Evolutionary conservation across 805 yeast genomes (phyloP).

Genomic region (Nakazawaea pomicola): DNA sequence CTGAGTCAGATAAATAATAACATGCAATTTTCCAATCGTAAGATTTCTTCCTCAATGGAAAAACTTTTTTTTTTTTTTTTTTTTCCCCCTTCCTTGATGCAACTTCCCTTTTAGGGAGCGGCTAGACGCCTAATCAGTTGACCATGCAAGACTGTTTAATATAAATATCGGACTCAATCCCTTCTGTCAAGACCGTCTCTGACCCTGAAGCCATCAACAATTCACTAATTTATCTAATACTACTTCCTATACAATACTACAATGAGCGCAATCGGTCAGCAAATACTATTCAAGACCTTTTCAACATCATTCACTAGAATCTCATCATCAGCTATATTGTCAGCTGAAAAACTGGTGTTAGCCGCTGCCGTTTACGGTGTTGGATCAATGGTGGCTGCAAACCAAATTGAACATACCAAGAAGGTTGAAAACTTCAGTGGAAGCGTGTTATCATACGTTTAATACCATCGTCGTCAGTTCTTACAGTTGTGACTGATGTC

Average conservation of each 20-base stretch:
- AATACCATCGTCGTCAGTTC: neutral
- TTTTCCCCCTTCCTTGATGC: too few species aligned
- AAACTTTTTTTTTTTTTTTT: too few species aligned
- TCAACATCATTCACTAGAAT: neutral
- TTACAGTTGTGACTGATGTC: neutral
- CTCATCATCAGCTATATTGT: neutral
- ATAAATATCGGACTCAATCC: too few species aligned
- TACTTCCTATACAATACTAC: neutral
- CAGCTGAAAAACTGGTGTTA: slow-evolving; percentile 6
- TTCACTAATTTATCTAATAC: neutral
- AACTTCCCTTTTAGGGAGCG: too few species aligned
- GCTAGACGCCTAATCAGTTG: too few species aligned
- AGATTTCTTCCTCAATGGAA: too few species aligned
- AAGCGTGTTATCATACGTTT: slow-evolving; percentile 5
- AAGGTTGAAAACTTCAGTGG: slow-evolving; percentile 3
- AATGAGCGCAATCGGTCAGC: slow-evolving; percentile 10
- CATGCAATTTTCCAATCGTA: too few species aligned
- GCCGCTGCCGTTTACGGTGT: slow-evolving; percentile 6
- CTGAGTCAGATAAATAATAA: too few species aligned
- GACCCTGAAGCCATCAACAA: neutral
- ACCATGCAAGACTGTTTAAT: too few species aligned
- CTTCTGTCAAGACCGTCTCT: too few species aligned
- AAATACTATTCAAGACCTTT: slow-evolving; percentile 8
- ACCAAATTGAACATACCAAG: neutral
- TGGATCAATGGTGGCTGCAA: slow-evolving; percentile 1